Evolutionary conservation across 352 stramenopile species (phyloP), one percentile per base, ranked within the genome.

Genomic region (Phytophthora melonis): DNA sequence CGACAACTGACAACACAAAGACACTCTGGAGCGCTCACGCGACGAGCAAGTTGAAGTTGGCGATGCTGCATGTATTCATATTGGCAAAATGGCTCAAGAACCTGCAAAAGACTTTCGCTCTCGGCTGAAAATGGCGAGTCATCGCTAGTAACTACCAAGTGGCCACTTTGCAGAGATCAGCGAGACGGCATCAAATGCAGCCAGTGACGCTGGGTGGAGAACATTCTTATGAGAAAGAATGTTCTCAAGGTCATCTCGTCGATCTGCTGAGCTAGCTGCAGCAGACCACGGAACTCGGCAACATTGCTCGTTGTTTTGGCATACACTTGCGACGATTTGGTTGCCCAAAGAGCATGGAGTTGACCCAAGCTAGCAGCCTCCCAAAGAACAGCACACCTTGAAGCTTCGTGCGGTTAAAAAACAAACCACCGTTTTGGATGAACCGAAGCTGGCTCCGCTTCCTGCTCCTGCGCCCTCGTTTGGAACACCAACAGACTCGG

Each of bases 1-100:
- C 41, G 41, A 49, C 16, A 49, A 13, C 41, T 13, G 41, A n/a
- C 9, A 16, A 52, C 18, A 23, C 18, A 13, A n/a, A 57, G n/a
- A 19, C 49, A 23, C 19, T 58, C 21, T 32, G 39, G 19, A 58
- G 30, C 18, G 19, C 49, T 32, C 27, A 25, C 43, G 54, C n/a
- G 52, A 70, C 25, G 53, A 63, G 45, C 53, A 64, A 41, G 39
- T 70, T 70, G 63, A 70, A 63, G 63, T 52, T 52, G n/a, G n/a
- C n/a, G n/a, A n/a, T n/a, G n/a, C n/a, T n/a, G n/a, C n/a, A n/a
- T n/a, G n/a, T 49, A n/a, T 49, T 14, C 41, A 7, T n/a, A 49
- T 1, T 14, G 16, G 41, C 41, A 19, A 47, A 8, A 10, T 8
- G 11, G 0, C 11, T 49, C 30, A 10, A 34, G 30, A 34, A 34